Conservation (phyloP, 2,329 filamentous ascomycete genomes). For the Colletotrichum musae region DNA sequence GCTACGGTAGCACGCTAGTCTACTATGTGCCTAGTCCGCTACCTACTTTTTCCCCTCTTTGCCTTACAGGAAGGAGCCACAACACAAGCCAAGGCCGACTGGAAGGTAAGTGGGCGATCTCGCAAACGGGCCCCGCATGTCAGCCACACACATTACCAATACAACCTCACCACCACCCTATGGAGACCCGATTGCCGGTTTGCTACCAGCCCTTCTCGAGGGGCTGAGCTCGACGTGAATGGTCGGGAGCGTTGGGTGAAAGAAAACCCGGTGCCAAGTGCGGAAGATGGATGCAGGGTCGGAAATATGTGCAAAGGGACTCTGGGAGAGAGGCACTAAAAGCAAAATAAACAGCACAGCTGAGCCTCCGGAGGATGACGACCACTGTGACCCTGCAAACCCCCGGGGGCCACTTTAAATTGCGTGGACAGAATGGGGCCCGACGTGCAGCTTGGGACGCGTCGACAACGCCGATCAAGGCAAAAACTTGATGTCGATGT, state of each 20-base stretch:
- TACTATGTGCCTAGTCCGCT: no score
- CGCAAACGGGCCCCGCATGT: conserved; percentile 22
- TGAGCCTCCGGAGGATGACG: conserved; percentile 41
- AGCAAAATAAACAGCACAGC: conserved; percentile 21
- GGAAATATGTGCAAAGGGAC: neutral
- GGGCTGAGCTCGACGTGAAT: conserved; percentile 20
- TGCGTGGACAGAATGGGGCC: conserved; percentile 37
- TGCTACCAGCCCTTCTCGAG: conserved; percentile 15
- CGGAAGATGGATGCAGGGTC: neutral
- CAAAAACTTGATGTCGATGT: conserved; percentile 25
- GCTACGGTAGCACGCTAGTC: no score
- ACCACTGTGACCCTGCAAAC: conserved; percentile 7
- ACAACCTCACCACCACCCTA: conserved; percentile 15
- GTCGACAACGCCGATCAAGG: conserved; percentile 35
- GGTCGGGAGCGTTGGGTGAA: conserved; percentile 24
- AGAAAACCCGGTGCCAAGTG: conserved; percentile 26
- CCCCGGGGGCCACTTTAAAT: conserved; percentile 22
- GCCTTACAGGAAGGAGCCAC: neutral
- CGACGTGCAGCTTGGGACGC: conserved; percentile 34
- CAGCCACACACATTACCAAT: conserved; percentile 29
- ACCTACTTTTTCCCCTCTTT: no score
- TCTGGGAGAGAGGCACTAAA: neutral
- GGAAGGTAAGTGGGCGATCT: conserved; percentile 27
- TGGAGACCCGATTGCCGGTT: conserved; percentile 21
- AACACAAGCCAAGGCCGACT: neutral